A percentile compares a stretch with the other conserved stretches of the same genome.
phyloP scores from a whole-genome alignment of 139 green algal genomes.

The Pleodorina starrii region DNA sequence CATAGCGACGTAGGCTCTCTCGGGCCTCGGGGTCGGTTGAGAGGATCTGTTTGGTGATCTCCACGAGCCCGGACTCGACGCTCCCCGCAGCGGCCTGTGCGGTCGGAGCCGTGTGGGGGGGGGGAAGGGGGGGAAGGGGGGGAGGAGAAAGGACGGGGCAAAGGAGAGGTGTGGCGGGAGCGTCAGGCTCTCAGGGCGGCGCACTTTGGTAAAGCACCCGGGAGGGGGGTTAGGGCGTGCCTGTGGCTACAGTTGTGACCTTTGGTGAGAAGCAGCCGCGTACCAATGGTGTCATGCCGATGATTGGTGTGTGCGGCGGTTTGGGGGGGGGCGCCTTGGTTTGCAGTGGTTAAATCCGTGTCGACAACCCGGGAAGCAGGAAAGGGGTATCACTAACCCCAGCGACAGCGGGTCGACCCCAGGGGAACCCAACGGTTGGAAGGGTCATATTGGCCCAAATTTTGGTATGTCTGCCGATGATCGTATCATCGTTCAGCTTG shows the following conservation, averaged over 20 bases:
- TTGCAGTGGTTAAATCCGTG: too few species aligned
- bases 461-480: too few species aligned
- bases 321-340: too few species aligned
- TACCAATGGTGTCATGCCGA: too few species aligned
- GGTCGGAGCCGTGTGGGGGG: too few species aligned
- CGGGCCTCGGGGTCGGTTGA: conserved; percentile 50
- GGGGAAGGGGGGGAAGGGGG: not conserved
- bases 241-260: not conserved
- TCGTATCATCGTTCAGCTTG: too few species aligned
- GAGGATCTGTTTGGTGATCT: conserved; percentile 48
- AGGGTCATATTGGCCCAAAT: too few species aligned
- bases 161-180: not conserved
- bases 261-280: not conserved
- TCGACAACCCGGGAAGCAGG: too few species aligned
- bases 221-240: not conserved
- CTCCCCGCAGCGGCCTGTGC: not conserved
- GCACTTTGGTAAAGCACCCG: not conserved
- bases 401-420: not conserved
- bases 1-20: conserved; percentile 52
- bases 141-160: not conserved
- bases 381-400: too few species aligned
- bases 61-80: conserved; percentile 22
- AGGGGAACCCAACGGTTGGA: not conserved
- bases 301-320: too few species aligned
- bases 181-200: not conserved